Evolutionary conservation across 331 rosid genomes (phyloP).

Genomic region (Quercus lobata): DNA sequence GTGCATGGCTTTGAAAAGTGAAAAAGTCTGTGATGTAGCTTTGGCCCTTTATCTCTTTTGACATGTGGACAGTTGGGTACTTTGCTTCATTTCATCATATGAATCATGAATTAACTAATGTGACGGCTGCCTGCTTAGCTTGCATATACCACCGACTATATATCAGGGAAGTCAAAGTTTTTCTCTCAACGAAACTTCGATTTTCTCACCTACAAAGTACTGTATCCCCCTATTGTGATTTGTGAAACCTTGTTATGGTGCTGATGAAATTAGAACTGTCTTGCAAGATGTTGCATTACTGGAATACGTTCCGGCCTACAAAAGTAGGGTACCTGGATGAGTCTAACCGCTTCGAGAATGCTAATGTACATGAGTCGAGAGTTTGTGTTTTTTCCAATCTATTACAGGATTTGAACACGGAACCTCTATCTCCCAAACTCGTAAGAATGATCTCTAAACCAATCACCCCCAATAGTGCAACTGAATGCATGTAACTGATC

Average conservation of each 20-base stretch:
- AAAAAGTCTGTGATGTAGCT: background rate
- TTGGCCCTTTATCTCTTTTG: background rate
- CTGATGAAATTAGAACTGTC: too few relatives aligned
- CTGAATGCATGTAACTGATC: too few relatives aligned
- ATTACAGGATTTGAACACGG: too few relatives aligned
- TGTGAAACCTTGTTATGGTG: too few relatives aligned
- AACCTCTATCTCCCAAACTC: too few relatives aligned
- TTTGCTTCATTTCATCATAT: background rate
- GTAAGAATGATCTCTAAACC: too few relatives aligned
- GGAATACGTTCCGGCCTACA: too few relatives aligned
- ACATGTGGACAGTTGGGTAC: background rate
- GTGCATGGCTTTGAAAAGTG: background rate
- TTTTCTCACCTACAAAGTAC: background rate
- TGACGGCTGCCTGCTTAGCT: background rate
- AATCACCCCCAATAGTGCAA: too few relatives aligned
- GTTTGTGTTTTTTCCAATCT: too few relatives aligned
- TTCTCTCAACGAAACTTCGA: background rate
- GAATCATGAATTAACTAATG: background rate
- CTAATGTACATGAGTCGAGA: too few relatives aligned
- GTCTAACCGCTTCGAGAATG: too few relatives aligned
- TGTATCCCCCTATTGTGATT: background rate
- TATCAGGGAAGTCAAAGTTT: background rate
- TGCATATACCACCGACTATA: background rate
- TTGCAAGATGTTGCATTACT: too few relatives aligned
- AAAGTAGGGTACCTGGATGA: background rate